Base-by-base conservation (phyloP, 176 grass and related monocot species). In the Canna indica region DNA sequence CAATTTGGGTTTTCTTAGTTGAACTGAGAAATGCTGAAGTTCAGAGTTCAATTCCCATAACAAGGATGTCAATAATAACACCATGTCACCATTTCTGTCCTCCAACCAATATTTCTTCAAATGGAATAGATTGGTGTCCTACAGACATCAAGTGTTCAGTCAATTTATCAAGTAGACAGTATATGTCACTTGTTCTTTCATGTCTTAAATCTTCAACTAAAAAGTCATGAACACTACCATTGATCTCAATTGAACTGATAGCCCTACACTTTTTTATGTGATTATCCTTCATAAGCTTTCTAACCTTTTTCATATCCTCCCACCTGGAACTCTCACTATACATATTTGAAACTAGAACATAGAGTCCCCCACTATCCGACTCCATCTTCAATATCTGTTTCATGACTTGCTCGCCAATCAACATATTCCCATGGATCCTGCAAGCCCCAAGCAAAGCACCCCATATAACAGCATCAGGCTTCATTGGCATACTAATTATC, bases 401-500 rank as follows among this genome's bases (percentile, higher is more conserved):
- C n/a, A 47, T 20, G 5, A 47, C 67, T 46, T 47, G 25, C 27
- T 69, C 24, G 30, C 41, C 67, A 17, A 47, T 17, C 42, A 27
- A 5, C 67, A 69, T 17, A 3, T 48, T 48, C 4, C 67, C 67
- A 47, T 69, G 67, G 26, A 69, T 69, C 42, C 26, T 69, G 26
- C 67, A 69, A 69, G 67, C 67, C 10, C 67, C 67, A 47, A 69
- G 42, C 42, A 69, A 47, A 69, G 67, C 67, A 47, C 67, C 67
- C 67, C 67, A 69, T 48, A 69, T 32, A 15, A 47, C 42, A 46
- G 20, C 18, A 47, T 47, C 67, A 15, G 67, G 41, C 26, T 48
- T 47, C 24, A 47, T 47, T 32, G 41, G 41, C 67, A 69, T 47
- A 16, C 27, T 47, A 47, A 14, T 69, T 20, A 69, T 32, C n/a